Evolutionary conservation across 108 stramenopile genomes (phyloP), one percentile per base, ranked within the genome.

Genomic region (Skeletonema marinoi): DNA sequence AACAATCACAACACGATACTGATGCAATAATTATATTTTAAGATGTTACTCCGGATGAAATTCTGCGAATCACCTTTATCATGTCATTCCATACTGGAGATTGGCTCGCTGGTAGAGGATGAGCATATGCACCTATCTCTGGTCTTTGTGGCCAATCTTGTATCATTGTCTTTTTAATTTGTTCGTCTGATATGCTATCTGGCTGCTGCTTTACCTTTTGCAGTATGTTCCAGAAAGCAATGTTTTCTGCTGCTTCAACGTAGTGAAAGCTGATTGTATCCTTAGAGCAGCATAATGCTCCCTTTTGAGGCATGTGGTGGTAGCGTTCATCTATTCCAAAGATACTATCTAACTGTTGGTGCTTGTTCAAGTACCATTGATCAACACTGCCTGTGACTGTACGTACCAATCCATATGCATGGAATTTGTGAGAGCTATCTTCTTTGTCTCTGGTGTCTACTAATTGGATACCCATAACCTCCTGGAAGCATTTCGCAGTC

Each of bases 181-280:
- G 86, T 19, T 83, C 84, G 54, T 90, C 89, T 12, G 88, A 77
- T 81, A 93, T 78, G 35, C 76, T 68, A 4, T 46, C 16, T 14
- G 91, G 88, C 75, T 86, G 78, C 61, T 78, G 44, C 56, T 90
- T 72, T 2, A 93, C 56, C 5, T 58, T 80, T 74, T 93, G 77
- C 58, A 88, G 76, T 10, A 85, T 86, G 11, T 88, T 76, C 83
- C 87, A 93, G 2, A 96, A 72, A 32, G 92, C 93, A 51, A 60
- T 54, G 1, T 87, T 79, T 86, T 96, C 96, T 44, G 38, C 62
- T 54, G 78, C 83, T 71, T 96, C 96, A 14, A 96, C 96, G 73
- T 96, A 96, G 70, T 96, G 96, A 83, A 96, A 96, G 60, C 90
- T 92, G 12, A 92, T 71, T n/a, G 92, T 91, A 35, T 85, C 77